Evolutionary conservation across 257 asterid genomes (phyloP), one percentile per base, ranked within the genome.

Genomic region (Anisodus tanguticus): DNA sequence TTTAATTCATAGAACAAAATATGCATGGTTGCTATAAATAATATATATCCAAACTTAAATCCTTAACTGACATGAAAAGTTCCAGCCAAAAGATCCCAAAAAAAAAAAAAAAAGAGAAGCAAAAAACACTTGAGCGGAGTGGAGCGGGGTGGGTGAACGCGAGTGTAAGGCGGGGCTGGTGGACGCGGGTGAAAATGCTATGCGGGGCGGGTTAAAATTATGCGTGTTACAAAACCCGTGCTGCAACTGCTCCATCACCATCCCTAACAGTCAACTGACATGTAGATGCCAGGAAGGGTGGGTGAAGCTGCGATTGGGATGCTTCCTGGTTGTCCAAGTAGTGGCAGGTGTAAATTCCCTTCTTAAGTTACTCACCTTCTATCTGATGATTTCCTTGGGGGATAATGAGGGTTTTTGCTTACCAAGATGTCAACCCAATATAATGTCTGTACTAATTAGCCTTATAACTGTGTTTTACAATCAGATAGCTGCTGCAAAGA

Each of bases 331-430:
- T 74, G 11, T 74, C 60, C 41, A 19, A 19, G 60, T 49, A 19
- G 12, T 49, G 60, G 80, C 41, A 74, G 81, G 45, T 74, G 80
- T 74, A 74, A 26, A 74, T 22, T 59, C 62, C 41, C 60, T 49
- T 72, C 9, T 19, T 10, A 22, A n/a, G 79, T 43, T 71, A n/a
- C 35, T 71, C 57, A 71, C 37, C 39, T 72, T 72, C 59, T 45
- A 47, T 72, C 59, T 72, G 59, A 72, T 72, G 58, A 19, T 72
- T 45, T 10, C 35, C 37, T 45, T 43, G 79, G 59, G 79, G 35
- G 80, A 31, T 72, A 10, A 19, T 19, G 57, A 47, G 41, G 39
- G 1, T 70, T 17, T 70, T 17, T 70, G 79, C 74, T 17, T 7
- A 70, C 80, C 41, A 19, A 72, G 39, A 47, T 47, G 59, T 35